Evolutionary conservation across 2,329 filamentous ascomycete genomes (phyloP), one percentile per base, ranked within the genome.

Genomic region (Penicillium crustosum): DNA sequence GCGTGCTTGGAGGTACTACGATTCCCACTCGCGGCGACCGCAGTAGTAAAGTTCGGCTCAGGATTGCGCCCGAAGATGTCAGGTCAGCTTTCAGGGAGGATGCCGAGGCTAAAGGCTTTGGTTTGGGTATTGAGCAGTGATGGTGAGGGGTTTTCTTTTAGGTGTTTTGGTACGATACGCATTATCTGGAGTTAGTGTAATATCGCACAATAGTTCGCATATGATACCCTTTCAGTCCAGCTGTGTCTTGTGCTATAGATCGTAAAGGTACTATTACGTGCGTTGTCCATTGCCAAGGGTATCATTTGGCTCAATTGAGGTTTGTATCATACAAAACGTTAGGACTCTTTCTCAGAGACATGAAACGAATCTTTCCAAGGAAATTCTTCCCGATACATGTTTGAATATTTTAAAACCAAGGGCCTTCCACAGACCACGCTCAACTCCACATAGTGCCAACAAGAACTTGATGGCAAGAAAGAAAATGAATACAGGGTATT

Each of bases 41-140:
- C 43, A 91, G 91, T 23, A 93, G 91, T 56, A 93, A 95, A 74
- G 85, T 99, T 41, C 83, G 93, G 56, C 80, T 99, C 56, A 87
- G 90, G 23, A 88, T 97, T 64, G 89, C 90, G 13, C 91, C 96
- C 59, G 93, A 97, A 69, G 93, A 99, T 76, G 86, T 99, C 29
- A 89, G 89, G 71, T 84, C 91, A 71, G 94, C 93, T 31, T 86
- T 97, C 66, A 86, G 89, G 59, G 93, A 96, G 64, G 94, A 99
- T 77, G 85, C 85, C 8, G 91, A 97, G 70, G 88, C 95, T 55
- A 92, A 88, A 74, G 88, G 89, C 39, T 79, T 96, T 69, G 90
- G 91, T 31, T 83, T 93, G 49, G 74, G 74, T 2, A 70, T 73
- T 63, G 74, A 76, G 54, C 59, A 65, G 47, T 75, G 61, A 68